Evolutionary conservation across 495 filamentous ascomycete species (phyloP), one percentile per base, ranked within the genome.

Genomic region (Xylaria telfairii): DNA sequence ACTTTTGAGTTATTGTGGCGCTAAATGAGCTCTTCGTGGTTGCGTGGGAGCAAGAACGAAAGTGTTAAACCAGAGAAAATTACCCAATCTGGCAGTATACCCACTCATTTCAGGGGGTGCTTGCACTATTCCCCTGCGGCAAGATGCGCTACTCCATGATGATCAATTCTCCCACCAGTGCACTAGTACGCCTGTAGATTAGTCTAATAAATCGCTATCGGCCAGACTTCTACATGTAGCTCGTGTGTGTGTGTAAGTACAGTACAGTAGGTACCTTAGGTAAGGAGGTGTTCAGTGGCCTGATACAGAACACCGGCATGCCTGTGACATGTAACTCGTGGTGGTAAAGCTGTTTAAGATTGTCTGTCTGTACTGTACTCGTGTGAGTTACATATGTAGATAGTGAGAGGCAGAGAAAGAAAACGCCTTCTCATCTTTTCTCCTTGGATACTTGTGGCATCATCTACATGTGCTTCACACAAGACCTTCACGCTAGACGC

Each of bases 31-130:
- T 26, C 8, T 9, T 0, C n/a, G 9, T 49, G n/a, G 46, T 49
- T 24, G 46, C 49, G n/a, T n/a, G n/a, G n/a, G n/a, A n/a, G n/a
- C n/a, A n/a, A n/a, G n/a, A n/a, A n/a, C n/a, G n/a, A n/a, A n/a
- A n/a, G n/a, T n/a, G n/a, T n/a, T n/a, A n/a, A n/a, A n/a, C 34
- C 3, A 28, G 21, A 9, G 9, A 46, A 32, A 32, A 49, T 49
- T 49, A 4, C 61, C 61, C 42, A 5, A 62, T 63, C 44, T 42
- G 39, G 30, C 17, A 44, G 28, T 21, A 30, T 63, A 19, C 51
- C 65, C 65, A 57, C n/a, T 46, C n/a, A 47, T 59, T 60, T 60
- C 66, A 68, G 54, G 66, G 66, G 66, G 8, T 28, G 21, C 57
- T 30, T 49, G 42, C 26, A n/a, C 53, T 2, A 68, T 44, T 56